These are phyloP conservation scores for Spizellomyces punctatus DNA, from an alignment of 192 early-diverging fungal species.

Conservation along the genomic window DNA sequence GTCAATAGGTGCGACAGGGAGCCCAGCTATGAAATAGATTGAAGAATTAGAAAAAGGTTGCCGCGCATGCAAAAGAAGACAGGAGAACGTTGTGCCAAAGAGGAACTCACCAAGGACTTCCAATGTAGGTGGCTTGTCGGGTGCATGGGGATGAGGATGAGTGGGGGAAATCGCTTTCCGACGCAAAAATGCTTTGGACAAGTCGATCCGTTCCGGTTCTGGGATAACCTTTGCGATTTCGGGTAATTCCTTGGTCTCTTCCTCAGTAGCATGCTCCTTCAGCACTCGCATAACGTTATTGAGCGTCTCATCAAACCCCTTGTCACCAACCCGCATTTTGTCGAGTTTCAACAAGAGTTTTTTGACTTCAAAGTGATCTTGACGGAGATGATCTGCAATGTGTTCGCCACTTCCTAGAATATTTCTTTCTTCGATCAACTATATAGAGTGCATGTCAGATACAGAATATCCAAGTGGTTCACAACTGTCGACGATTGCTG, in stretches of 20 bases:
- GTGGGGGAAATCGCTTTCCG: slow-evolving; percentile 21
- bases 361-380: slow-evolving; percentile 25
- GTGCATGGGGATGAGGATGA: slow-evolving; percentile 19
- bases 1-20: slow-evolving; percentile 29
- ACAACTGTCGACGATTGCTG: neutral
- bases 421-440: slow-evolving; percentile 9
- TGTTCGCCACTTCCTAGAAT: slow-evolving; percentile 13
- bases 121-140: slow-evolving; percentile 26
- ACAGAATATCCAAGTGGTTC: too few species aligned
- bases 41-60: neutral
- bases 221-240: slow-evolving; percentile 5
- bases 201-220: slow-evolving; percentile 9
- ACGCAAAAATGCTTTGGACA: slow-evolving; percentile 8
- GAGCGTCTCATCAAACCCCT: slow-evolving; percentile 4
- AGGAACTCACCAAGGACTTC: slow-evolving; percentile 18
- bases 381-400: slow-evolving; percentile 20
- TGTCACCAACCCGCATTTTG: slow-evolving; percentile 9
- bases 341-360: slow-evolving; percentile 18
- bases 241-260: slow-evolving; percentile 25
- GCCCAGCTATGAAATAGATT: slow-evolving; percentile 9
- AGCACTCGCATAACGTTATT: slow-evolving; percentile 1
- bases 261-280: slow-evolving; percentile 26
- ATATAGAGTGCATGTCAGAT: neutral
- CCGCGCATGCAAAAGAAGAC: neutral
- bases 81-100: neutral